Evolutionary conservation across 805 yeast species (phyloP).

Genomic region (Candida odintsovae): DNA sequence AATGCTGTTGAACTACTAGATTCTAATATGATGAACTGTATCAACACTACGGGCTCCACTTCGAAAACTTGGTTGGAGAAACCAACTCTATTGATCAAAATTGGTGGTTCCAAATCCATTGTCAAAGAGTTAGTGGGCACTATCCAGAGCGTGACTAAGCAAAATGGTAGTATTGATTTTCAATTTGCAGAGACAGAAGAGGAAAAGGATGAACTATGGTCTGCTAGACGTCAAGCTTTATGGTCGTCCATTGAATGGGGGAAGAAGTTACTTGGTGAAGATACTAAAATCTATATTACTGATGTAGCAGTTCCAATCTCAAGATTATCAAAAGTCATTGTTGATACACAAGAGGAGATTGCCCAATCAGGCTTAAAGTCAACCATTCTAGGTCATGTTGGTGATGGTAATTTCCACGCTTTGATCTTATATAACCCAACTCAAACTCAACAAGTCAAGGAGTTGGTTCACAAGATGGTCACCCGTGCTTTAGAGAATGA

Average conservation of each 20-base stretch:
- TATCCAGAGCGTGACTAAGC: slow-evolving; percentile 45
- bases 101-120: slow-evolving; percentile 45
- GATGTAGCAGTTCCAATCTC: slow-evolving; percentile 84
- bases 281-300: slow-evolving; percentile 62
- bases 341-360: slow-evolving; percentile 55
- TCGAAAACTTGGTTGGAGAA: slow-evolving; percentile 47
- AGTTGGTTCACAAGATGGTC: slow-evolving; percentile 56
- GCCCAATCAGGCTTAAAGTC: slow-evolving; percentile 44
- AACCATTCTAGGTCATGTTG: slow-evolving; percentile 74
- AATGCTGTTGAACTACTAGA: slow-evolving; percentile 76
- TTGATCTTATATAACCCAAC: slow-evolving; percentile 53
- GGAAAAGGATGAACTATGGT: slow-evolving; percentile 64
- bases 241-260: slow-evolving; percentile 71
- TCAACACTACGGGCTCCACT: slow-evolving; percentile 52
- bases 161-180: slow-evolving; percentile 51
- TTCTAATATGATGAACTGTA: slow-evolving; percentile 62
- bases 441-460: slow-evolving; percentile 39
- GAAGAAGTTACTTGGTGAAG: slow-evolving; percentile 33
- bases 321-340: slow-evolving; percentile 54
- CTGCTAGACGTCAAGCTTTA: slow-evolving; percentile 65
- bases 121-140: slow-evolving; percentile 43
- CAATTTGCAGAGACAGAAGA: slow-evolving; percentile 58
- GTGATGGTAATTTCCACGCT: slow-evolving; percentile 80
- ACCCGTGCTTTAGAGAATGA: slow-evolving; percentile 60
- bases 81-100: slow-evolving; percentile 61